Evolutionary conservation across 306 rosid species (phyloP).

Genomic region (Cucurbita ficifolia): DNA sequence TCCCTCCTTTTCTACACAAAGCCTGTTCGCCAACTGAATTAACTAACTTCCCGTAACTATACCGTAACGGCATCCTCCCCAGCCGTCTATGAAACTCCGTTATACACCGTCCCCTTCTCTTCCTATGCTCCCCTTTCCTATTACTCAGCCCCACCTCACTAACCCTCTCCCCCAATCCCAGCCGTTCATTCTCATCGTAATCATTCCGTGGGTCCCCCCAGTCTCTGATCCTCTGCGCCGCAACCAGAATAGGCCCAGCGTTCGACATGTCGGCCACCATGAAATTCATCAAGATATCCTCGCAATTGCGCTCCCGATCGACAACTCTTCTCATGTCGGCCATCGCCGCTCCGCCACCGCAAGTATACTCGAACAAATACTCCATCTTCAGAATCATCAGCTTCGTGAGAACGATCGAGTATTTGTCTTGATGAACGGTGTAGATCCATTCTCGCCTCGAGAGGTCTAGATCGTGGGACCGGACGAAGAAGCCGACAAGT

Average conservation of each 20-base stretch:
- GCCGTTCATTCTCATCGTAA: conserved; percentile 10
- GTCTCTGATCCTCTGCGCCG: conserved; percentile 48
- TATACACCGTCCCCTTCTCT: conserved; percentile 62
- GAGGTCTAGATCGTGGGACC: conserved; percentile 68
- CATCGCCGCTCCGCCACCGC: conserved; percentile 41
- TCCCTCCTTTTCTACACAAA: conserved; percentile 45
- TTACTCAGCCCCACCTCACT: conserved; percentile 53
- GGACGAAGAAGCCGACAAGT: conserved; percentile 52
- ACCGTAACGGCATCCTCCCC: conserved; percentile 63
- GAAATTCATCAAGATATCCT: conserved; percentile 75
- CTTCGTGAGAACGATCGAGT: conserved; percentile 71
- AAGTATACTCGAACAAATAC: conserved; percentile 43
- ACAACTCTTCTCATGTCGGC: conserved; percentile 35
- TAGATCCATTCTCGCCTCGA: conserved; percentile 58
- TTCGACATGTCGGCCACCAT: conserved; percentile 40
- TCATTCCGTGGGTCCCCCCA: conserved; percentile 56
- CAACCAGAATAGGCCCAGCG: conserved; percentile 57
- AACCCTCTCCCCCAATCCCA: conserved; percentile 7
- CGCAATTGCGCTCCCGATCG: conserved; percentile 50
- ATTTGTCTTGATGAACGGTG: conserved; percentile 65
- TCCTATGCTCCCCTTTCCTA: conserved; percentile 57
- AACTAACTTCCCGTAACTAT: conserved; percentile 51
- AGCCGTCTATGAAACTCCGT: conserved; percentile 47
- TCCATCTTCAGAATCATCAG: conserved; percentile 38
- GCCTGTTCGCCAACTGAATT: conserved; percentile 67